Percentiles rank a stretch among this genome's conserved stretches.
These are phyloP conservation scores for Ocimum tenuiflorum DNA, from an alignment of 257 asterid genomes.

Conservation along the genomic window DNA sequence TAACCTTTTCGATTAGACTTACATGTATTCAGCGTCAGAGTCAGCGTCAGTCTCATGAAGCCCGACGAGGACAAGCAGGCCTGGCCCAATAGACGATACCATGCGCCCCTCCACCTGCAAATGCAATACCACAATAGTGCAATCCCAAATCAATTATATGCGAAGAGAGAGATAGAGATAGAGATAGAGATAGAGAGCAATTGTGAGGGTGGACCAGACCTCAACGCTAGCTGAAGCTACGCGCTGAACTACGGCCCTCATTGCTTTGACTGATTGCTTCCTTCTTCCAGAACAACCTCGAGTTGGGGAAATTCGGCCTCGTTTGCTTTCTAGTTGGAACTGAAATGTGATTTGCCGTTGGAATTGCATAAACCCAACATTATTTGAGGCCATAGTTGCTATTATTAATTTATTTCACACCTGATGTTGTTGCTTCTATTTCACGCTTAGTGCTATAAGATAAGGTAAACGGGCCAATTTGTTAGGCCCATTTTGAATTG, in stretches of 20 bases:
- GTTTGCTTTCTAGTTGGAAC: conserved; percentile 13
- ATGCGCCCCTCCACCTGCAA: conserved; percentile 70
- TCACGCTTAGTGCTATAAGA: too few relatives aligned
- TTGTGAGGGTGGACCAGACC: conserved; percentile 30
- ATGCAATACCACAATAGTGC: conserved; percentile 33
- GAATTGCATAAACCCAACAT: conserved; percentile 14
- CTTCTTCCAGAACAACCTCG: conserved; percentile 16
- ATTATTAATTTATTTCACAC: too few relatives aligned
- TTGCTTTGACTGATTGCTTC: conserved; percentile 33
- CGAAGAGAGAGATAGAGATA: neutral
- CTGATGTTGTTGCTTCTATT: too few relatives aligned
- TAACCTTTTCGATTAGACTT: conserved; percentile 7
- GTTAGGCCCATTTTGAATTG: too few relatives aligned
- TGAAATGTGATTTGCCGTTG: conserved; percentile 6
- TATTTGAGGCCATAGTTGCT: conserved; percentile 13
- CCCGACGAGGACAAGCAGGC: conserved; percentile 76
- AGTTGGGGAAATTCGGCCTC: conserved; percentile 2
- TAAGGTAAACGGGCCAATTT: too few relatives aligned
- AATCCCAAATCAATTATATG: conserved; percentile 1
- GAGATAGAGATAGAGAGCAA: neutral
- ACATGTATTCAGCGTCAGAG: conserved; percentile 76
- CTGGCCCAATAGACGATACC: conserved; percentile 72
- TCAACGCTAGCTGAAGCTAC: conserved; percentile 84
- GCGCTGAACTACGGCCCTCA: conserved; percentile 86
- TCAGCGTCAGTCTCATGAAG: conserved; percentile 62